Evolutionary conservation across 768 basidiomycete species (phyloP), one percentile per base, ranked within the genome.

Genomic region (Pleurotus giganteus): DNA sequence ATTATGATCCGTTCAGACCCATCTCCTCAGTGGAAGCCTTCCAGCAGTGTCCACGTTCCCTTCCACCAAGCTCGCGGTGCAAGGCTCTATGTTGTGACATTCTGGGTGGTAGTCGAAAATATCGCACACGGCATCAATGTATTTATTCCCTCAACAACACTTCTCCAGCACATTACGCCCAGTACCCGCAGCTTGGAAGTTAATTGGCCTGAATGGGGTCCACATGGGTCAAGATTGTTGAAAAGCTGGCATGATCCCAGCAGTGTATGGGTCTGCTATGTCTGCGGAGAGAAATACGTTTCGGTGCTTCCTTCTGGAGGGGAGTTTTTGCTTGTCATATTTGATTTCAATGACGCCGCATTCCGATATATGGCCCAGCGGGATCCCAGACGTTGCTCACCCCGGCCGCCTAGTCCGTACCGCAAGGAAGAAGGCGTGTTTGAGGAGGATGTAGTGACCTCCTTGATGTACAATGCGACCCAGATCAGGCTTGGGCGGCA

Each of bases 261-360:
- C 11, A 58, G 63, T 23, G 64, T 72, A n/a, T 85, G 83, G 83
- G 80, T 82, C 6, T 85, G 83, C 67, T 82, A 81, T 59, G 75
- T 83, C 17, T 75, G 73, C 59, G 83, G 82, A 19, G 71, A 71
- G 24, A 74, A 71, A 56, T 81, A 75, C 72, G 57, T 71, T 57
- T 43, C 69, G 59, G 34, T 55, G 29, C 28, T 31, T 24, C 39
- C 62, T 21, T 41, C 53, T 24, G 41, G 60, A 47, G 50, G 49
- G 47, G 46, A 45, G 29, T 54, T 58, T 29, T 61, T 46, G 36
- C 58, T 76, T 60, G 68, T 74, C 41, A 59, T 83, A 28, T 79
- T 75, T 63, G 82, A 85, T 63, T 84, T 83, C 56, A 81, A 82
- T 59, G 75, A 73, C 58, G 62, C 70, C 15, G 72, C 71, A 42